Base-by-base conservation (phyloP, 2,329 filamentous ascomycete genomes). In the Westerdykella aurantiaca region DNA sequence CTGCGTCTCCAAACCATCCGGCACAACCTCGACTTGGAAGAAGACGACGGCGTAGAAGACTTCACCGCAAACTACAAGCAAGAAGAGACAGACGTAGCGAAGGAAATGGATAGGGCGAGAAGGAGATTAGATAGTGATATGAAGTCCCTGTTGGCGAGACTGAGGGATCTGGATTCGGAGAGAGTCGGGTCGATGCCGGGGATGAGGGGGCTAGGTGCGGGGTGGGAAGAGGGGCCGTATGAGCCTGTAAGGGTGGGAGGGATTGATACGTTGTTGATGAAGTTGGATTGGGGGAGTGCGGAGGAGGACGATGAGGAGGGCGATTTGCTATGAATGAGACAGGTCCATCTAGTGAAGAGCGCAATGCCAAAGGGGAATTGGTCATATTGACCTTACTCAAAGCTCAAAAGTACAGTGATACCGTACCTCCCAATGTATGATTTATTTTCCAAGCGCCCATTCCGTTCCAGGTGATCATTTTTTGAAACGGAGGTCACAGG, bases 231-330 rank as follows among this genome's bases (percentile, higher is more conserved):
- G 25, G 70, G 72, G 33, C 74, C 71, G 0, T 95, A 87, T 63
- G 75, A 83, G 23, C 85, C 88, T 1, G 77, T 80, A 49, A 81
- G 85, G 47, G 79, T 88, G 3, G 87, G 87, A 0, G 86, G 88
- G 1, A 81, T 96, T 37, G 88, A 95, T 69, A 76, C 86, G 46
- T 68, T 96, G 61, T 67, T 96, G 61, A 95, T 95, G 88, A 95
- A 95, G 72, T 71, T 96, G 56, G 89, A 95, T 52, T 81, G 78
- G 64, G 67, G 67, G n/a, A 59, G 46, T 9, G 56, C 52, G 12
- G 61, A 61, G 4, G 61, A 64, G 11, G 63, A 63, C 18, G 57
- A 54, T 6, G 53, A 59, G 9, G 40, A 39, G n/a, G 41, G 46
- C 33, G 33, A 35, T 13, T 18, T 35, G n/a, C 3, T 35, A 3